Evolutionary conservation across 768 basidiomycete species (phyloP).

Genomic region (Lentinula sp.): DNA sequence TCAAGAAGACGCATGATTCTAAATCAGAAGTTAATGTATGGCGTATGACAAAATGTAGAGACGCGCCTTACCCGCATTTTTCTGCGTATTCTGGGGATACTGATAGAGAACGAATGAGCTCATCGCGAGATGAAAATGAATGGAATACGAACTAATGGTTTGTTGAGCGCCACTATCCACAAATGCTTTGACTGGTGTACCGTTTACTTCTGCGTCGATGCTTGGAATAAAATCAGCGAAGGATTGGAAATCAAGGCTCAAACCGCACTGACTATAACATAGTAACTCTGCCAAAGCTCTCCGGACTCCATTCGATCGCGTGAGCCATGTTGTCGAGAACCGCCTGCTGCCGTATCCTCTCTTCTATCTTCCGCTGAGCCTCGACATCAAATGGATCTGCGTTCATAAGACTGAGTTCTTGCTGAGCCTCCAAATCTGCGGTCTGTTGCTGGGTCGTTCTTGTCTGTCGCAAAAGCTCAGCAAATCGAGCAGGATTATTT

Average conservation of each 20-base stretch:
- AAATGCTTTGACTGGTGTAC: conserved; percentile 86
- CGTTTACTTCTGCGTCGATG: conserved; percentile 90
- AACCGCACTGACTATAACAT: conserved; percentile 84
- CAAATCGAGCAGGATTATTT: conserved; percentile 67
- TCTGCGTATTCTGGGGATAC: conserved; percentile 94
- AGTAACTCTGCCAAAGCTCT: conserved; percentile 87
- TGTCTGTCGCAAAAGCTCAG: conserved; percentile 60
- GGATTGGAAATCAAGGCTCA: background rate
- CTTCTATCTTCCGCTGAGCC: conserved; percentile 90
- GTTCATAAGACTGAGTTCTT: conserved; percentile 64
- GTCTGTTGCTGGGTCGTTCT: conserved; percentile 43
- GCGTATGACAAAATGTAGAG: conserved; percentile 2
- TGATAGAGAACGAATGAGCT: conserved; percentile 20
- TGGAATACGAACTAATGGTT: conserved; percentile 75
- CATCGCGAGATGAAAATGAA: background rate
- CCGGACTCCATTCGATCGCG: conserved; percentile 90
- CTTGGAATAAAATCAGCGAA: conserved; percentile 27
- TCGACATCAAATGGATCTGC: conserved; percentile 90
- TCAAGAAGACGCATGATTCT: conserved; percentile 95
- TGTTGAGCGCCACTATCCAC: conserved; percentile 97
- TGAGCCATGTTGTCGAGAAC: conserved; percentile 91
- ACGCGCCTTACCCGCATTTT: conserved; percentile 65
- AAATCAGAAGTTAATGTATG: conserved; percentile 5
- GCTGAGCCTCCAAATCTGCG: conserved; percentile 50
- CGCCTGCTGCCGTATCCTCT: conserved; percentile 83